Evolutionary conservation across 352 stramenopile genomes (phyloP).

Genomic region (Phytopythium helicoides): DNA sequence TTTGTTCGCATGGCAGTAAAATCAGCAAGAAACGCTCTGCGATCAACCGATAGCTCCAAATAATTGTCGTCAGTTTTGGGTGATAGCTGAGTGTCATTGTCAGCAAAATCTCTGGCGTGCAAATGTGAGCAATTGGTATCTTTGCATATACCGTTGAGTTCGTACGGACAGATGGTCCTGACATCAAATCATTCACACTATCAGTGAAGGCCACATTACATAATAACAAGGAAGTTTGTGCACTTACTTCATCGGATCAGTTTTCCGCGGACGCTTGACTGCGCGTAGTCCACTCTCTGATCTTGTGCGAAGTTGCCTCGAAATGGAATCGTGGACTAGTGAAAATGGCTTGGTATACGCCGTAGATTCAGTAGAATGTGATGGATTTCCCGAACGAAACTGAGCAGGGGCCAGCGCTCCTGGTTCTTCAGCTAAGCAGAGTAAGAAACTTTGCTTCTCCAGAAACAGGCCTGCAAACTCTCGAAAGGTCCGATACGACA

Average conservation of each 20-base stretch:
- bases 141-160: conserved; percentile 75
- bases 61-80: neutral
- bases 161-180: conserved; percentile 71
- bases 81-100: neutral
- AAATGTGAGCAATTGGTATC: conserved; percentile 66
- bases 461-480: conserved; percentile 22
- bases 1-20: conserved; percentile 5
- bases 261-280: conserved; percentile 9
- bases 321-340: conserved; percentile 32
- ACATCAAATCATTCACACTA: neutral
- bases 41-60: neutral
- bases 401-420: neutral
- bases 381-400: too few relatives aligned
- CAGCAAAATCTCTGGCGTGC: conserved; percentile 57
- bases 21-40: neutral
- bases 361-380: conserved; percentile 1
- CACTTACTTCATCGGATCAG: conserved; percentile 64
- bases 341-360: conserved; percentile 30
- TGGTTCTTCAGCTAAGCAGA: neutral
- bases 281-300: neutral
- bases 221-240: too few relatives aligned
- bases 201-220: neutral
- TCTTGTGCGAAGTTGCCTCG: conserved; percentile 26
- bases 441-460: conserved; percentile 29
- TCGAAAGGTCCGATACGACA: conserved; percentile 2